A percentile compares a stretch with the other conserved stretches of the same genome.
Evolutionary conservation across 1,284 basidiomycete genomes (phyloP).

Genomic region (Ceratobasidium sp.): DNA sequence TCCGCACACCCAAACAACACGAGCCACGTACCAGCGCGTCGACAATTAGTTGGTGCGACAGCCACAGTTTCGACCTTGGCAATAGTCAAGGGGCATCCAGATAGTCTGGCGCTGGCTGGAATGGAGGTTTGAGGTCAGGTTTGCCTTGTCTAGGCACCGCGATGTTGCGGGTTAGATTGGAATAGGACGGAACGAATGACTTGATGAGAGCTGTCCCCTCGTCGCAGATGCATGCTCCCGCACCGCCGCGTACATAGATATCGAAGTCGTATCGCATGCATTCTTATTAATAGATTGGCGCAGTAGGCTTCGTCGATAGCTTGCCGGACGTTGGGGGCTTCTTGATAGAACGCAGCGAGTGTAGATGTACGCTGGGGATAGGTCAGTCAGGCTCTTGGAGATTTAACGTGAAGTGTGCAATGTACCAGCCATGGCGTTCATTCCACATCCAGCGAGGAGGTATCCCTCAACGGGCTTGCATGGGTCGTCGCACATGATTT

Average conservation of each 20-base stretch:
- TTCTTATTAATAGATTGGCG: slow-evolving; percentile 93
- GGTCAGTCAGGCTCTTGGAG: neutral
- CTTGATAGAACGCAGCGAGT: slow-evolving; percentile 97
- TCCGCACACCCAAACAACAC: slow-evolving; percentile 91
- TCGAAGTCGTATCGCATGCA: slow-evolving; percentile 97
- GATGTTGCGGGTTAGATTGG: neutral
- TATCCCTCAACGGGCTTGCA: slow-evolving; percentile 99
- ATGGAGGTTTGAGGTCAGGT: slow-evolving; percentile 98
- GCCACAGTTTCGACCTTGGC: slow-evolving; percentile 99
- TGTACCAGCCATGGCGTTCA: slow-evolving; percentile 90
- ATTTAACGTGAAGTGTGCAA: slow-evolving; percentile 13
- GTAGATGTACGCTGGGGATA: slow-evolving; percentile 88
- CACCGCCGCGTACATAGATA: slow-evolving; percentile 96
- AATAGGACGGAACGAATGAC: slow-evolving; percentile 59
- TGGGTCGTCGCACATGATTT: slow-evolving; percentile 97
- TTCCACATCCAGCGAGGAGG: slow-evolving; percentile 95
- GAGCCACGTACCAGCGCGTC: slow-evolving; percentile 94
- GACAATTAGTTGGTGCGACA: slow-evolving; percentile 96
- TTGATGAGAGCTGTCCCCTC: slow-evolving; percentile 99
- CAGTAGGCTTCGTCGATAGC: slow-evolving; percentile 97
- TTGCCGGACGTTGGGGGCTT: slow-evolving; percentile 92
- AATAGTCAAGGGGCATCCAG: slow-evolving; percentile 97
- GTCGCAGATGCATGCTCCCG: slow-evolving; percentile 98
- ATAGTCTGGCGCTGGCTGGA: slow-evolving; percentile 97
- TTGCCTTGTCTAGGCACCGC: slow-evolving; percentile 78